Evolutionary conservation across 148 eudicot genomes (phyloP), one percentile per base, ranked within the genome.

Genomic region (Persicaria maculosa): DNA sequence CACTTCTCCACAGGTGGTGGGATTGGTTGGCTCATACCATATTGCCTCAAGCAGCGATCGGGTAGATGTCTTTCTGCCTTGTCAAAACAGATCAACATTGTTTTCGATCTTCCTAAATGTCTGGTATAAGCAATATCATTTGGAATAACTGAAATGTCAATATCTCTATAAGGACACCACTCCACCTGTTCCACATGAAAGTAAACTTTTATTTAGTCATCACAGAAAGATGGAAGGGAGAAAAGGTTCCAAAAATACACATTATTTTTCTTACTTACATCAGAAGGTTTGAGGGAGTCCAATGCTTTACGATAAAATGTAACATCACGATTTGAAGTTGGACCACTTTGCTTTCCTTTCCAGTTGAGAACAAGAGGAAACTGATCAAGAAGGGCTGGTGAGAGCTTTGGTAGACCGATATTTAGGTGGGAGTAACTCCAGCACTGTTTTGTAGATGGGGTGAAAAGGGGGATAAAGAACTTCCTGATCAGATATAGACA

Each of bases 11-110:
- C 93, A 68, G 88, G 83, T 77, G 82, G 85, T 11, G 98, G 98
- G 48, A 95, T 81, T 14, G 83, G 89, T 78, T 95, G 98, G 43
- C 80, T 85, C 80, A 90, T 76, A 78, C 96, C 93, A 72, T 84
- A 95, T 80, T 95, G 98, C 81, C 92, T 87, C 81, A 95, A 77
- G 83, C 97, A 92, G 68, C 98, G 97, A 84, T 88, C 93, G 36
- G 98, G 97, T 53, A 92, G 88, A 84, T 95, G 98, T 72, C 97
- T 85, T 81, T 95, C 98, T 73, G 98, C 98, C 87, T 92, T 95
- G 79, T 95, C 98, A 77, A 92, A 95, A 78, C 98, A 95, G 71
- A 95, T 92, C 83, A 95, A 81, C 98, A 95, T 95, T 40, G 98
- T 95, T 79, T 88, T 95, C 68, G 97, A 92, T 83, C 96, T 87